Evolutionary conservation across 2,329 filamentous ascomycete genomes (phyloP).

Genomic region (Trichophyton equinum): DNA sequence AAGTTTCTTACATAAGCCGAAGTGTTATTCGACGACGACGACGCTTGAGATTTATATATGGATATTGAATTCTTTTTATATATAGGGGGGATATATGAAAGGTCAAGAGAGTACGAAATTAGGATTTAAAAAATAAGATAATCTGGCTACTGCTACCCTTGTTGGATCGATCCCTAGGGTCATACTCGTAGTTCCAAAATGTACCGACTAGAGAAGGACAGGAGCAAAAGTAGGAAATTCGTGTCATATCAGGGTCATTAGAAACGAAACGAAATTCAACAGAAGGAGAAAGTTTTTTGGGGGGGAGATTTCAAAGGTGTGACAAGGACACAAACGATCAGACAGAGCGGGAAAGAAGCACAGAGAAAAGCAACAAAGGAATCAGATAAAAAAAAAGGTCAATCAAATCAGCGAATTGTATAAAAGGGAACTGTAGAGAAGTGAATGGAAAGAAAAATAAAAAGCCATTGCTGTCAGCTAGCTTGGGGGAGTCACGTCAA

Average conservation of each 20-base stretch:
- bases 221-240: constrained; percentile 5
- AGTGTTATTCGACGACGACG: background rate
- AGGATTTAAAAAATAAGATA: constrained; percentile 1
- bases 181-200: constrained; percentile 1
- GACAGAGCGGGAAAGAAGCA: background rate
- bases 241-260: constrained; percentile 7
- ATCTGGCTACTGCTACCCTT: background rate
- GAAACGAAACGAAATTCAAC: background rate
- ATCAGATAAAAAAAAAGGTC: background rate
- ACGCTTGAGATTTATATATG: no score
- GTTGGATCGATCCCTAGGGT: background rate
- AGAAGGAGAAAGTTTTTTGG: constrained; percentile 3
- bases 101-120: background rate
- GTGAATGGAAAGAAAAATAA: background rate
- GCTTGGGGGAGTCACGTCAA: background rate
- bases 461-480: background rate
- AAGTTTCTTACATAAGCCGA: background rate
- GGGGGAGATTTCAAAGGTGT: background rate
- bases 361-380: background rate
- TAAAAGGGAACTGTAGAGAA: background rate
- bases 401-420: background rate
- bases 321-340: background rate
- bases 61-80: no score
- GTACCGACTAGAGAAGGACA: constrained; percentile 2
- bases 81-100: background rate